These are phyloP conservation scores for Epichloe elymi DNA, from an alignment of 2,329 filamentous ascomycete species.

Conservation along the genomic window DNA sequence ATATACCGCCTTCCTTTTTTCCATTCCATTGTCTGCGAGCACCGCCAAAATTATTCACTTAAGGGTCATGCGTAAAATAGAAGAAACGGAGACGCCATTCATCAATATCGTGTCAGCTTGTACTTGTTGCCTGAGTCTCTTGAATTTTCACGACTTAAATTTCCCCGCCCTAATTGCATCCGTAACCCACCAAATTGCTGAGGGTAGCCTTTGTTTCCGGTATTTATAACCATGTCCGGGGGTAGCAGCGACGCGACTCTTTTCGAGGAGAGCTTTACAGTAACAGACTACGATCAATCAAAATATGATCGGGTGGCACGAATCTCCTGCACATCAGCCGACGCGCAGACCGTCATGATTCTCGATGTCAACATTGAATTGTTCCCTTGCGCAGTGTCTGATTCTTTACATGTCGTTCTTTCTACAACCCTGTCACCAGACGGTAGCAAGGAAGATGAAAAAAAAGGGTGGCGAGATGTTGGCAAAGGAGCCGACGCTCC, in stretches of 20 bases:
- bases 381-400: conserved; percentile 62
- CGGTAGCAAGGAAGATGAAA: conserved; percentile 63
- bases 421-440: conserved; percentile 80
- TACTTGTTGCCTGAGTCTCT: background rate
- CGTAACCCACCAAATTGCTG: background rate
- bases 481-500: conserved; percentile 39
- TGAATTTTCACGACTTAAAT: background rate
- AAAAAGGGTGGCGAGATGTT: conserved; percentile 71
- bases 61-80: background rate
- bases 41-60: background rate
- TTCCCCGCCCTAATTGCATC: background rate
- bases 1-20: background rate
- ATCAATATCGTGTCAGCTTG: background rate
- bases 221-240: conserved; percentile 13
- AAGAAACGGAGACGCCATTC: background rate
- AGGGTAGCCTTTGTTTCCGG: background rate
- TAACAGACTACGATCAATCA: conserved; percentile 64
- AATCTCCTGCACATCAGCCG: conserved; percentile 61
- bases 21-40: background rate
- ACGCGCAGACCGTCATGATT: conserved; percentile 61
- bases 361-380: conserved; percentile 94
- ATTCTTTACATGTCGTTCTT: conserved; percentile 67
- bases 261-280: conserved; percentile 82
- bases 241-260: conserved; percentile 72
- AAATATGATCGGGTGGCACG: conserved; percentile 96